Evolutionary conservation across 108 stramenopile genomes (phyloP), one percentile per base, ranked within the genome.

Genomic region (Fistulifera pelliculosa): DNA sequence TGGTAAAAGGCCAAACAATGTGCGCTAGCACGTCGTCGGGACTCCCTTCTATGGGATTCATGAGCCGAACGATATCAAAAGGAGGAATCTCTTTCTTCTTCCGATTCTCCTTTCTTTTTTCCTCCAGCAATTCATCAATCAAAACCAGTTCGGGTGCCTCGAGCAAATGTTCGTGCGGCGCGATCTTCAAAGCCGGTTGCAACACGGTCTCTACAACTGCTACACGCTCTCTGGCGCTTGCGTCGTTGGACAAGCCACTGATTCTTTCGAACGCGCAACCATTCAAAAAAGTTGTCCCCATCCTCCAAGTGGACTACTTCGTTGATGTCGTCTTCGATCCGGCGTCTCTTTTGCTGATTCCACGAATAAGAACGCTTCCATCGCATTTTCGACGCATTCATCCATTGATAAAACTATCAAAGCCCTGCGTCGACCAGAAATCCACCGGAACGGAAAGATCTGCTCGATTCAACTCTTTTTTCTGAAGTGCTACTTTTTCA

Each of bases 21-120:
- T 0, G 64, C n/a, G n/a, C 69, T 16, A 84, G 53, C 10, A 81
- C 68, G 56, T 88, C 86, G 62, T 88, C 86, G 7, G 86, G 86
- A 69, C 72, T 4, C 79, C 80, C 25, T 67, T 48, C 1, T 64
- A 39, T 6, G 8, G 76, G 56, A 44, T 84, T 73, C 61, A 88
- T 80, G 11, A 88, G 38, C 49, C 75, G 74, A 22, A 54, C 53
- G 27, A 88, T 68, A 57, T 88, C 82, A 40, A 83, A 55, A 0
- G 74, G 80, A 21, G 39, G 54, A 14, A 65, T 55, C 19, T 66
- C 51, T 26, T 31, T 41, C 16, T 24, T 11, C 15, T 27, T 45
- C 35, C 60, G 65, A n/a, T 38, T 41, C 35, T 40, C 18, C 2
- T 64, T 45, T 43, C 83, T 68, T 59, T 79, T 69, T 26, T 77